Evolutionary conservation across 2,329 filamentous ascomycete species (phyloP).

Genomic region (Juglanconis oblonga): DNA sequence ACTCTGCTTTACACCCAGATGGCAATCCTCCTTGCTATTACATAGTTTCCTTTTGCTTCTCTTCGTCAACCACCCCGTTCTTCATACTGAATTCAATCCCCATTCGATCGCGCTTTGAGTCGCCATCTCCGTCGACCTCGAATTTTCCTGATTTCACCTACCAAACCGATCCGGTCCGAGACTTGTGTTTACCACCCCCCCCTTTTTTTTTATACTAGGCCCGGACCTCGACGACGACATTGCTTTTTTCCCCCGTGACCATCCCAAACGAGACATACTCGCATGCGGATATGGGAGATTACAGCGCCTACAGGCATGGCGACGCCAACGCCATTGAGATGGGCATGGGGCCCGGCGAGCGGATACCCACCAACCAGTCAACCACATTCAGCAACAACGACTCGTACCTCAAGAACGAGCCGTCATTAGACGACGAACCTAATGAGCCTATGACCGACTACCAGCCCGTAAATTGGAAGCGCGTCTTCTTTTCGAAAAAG

Average conservation of each 20-base stretch:
- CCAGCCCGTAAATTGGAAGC: slow-evolving; percentile 32
- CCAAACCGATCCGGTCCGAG: background rate
- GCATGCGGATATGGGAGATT: slow-evolving; percentile 19
- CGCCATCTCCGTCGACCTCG: background rate
- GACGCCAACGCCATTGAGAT: slow-evolving; percentile 16
- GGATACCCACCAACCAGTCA: slow-evolving; percentile 1
- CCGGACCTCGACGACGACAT: background rate
- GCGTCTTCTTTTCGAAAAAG: slow-evolving; percentile 31
- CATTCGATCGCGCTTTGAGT: background rate
- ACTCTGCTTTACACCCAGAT: background rate
- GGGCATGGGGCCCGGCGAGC: background rate
- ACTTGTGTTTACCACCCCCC: too few species aligned
- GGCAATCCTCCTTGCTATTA: background rate
- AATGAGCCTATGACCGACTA: slow-evolving; percentile 29
- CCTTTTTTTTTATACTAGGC: too few species aligned
- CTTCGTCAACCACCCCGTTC: background rate
- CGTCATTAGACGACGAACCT: background rate
- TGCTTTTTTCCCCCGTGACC: background rate
- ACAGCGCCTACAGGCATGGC: slow-evolving; percentile 7
- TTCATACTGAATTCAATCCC: background rate
- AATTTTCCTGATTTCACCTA: background rate
- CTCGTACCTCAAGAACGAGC: slow-evolving; percentile 7
- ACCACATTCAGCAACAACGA: slow-evolving; percentile 9
- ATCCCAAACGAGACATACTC: background rate
- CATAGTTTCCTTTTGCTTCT: background rate